These are phyloP conservation scores for Aspergillus mulundensis DNA, from an alignment of 495 filamentous ascomycete species.

Conservation along the genomic window DNA sequence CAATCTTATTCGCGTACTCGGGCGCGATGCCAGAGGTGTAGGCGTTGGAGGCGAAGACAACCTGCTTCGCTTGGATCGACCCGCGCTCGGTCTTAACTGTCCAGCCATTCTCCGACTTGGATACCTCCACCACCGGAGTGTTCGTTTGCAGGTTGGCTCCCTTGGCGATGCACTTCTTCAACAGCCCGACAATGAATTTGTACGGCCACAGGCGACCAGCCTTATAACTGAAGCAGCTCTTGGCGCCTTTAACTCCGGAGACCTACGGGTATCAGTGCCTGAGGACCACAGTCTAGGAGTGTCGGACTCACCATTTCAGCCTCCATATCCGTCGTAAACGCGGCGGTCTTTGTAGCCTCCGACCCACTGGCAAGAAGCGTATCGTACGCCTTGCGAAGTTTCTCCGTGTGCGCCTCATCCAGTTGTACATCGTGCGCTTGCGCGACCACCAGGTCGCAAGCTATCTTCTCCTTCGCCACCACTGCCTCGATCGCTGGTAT, in stretches of 20 bases:
- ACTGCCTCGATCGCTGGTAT: conserved; percentile 25
- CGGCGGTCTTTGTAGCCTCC: neutral
- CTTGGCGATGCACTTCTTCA: conserved; percentile 52
- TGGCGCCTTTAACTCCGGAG: conserved; percentile 46
- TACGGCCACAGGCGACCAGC: conserved; percentile 69
- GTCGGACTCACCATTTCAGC: conserved; percentile 15
- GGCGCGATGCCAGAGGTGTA: conserved; percentile 74
- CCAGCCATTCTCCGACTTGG: conserved; percentile 20
- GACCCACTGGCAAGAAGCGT: neutral
- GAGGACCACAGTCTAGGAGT: too few relatives aligned
- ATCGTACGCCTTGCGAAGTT: conserved; percentile 23
- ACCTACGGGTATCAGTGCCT: conserved; percentile 19
- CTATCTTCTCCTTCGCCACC: conserved; percentile 28
- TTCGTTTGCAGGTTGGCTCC: conserved; percentile 75
- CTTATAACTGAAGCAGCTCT: conserved; percentile 34
- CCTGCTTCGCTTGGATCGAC: conserved; percentile 48
- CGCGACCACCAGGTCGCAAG: conserved; percentile 31
- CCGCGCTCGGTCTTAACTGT: conserved; percentile 62
- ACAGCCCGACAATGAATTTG: conserved; percentile 67
- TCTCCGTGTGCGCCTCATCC: conserved; percentile 14
- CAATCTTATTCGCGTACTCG: conserved; percentile 63
- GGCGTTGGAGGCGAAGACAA: conserved; percentile 74
- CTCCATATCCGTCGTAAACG: neutral
- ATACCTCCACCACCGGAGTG: conserved; percentile 56
- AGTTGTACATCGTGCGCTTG: conserved; percentile 30